A percentile compares a stretch with the other conserved stretches of the same genome.
phyloP scores from a whole-genome alignment of 2,329 filamentous ascomycete species.

The Esteya vermicola region DNA sequence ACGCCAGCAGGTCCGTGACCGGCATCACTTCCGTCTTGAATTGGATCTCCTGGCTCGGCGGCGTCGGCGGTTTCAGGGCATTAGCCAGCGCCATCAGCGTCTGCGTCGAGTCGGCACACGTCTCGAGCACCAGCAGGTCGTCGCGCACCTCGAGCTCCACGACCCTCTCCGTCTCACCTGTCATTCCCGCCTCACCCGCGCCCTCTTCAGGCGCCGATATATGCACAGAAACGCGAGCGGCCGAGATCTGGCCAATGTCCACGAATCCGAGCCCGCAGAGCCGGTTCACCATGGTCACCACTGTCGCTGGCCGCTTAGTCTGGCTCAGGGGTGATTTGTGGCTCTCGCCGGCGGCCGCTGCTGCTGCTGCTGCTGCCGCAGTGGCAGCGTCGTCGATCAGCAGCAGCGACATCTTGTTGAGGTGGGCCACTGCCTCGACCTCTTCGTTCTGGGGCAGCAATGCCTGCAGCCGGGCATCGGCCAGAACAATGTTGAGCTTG shows the following conservation, averaged over 20 bases:
- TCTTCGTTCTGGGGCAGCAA: constrained; percentile 49
- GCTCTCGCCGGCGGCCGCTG: not conserved
- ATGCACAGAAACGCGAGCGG: constrained; percentile 55
- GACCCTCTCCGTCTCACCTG: too few relatives aligned
- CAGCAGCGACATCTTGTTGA: constrained; percentile 71
- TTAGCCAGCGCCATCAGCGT: constrained; percentile 71
- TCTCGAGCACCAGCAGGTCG: constrained; percentile 79
- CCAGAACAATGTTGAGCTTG: constrained; percentile 66
- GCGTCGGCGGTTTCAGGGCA: constrained; percentile 68
- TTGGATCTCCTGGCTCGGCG: constrained; percentile 68
- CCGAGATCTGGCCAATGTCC: constrained; percentile 74
- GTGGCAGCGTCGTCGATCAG: constrained; percentile 59
- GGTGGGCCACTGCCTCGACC: constrained; percentile 48
- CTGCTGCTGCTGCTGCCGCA: constrained; percentile 10
- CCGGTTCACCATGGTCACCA: constrained; percentile 36
- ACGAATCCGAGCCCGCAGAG: constrained; percentile 62
- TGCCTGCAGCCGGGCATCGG: constrained; percentile 60
- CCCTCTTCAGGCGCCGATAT: constrained; percentile 32
- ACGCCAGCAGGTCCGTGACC: constrained; percentile 76
- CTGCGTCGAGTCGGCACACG: constrained; percentile 92
- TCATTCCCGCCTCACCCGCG: too few relatives aligned
- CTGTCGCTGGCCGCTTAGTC: constrained; percentile 18
- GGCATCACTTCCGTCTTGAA: constrained; percentile 81
- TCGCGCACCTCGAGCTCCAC: constrained; percentile 73
- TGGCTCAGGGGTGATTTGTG: too few relatives aligned